Evolutionary conservation across 345 rosid species (phyloP).

Genomic region (Anacardium occidentale): DNA sequence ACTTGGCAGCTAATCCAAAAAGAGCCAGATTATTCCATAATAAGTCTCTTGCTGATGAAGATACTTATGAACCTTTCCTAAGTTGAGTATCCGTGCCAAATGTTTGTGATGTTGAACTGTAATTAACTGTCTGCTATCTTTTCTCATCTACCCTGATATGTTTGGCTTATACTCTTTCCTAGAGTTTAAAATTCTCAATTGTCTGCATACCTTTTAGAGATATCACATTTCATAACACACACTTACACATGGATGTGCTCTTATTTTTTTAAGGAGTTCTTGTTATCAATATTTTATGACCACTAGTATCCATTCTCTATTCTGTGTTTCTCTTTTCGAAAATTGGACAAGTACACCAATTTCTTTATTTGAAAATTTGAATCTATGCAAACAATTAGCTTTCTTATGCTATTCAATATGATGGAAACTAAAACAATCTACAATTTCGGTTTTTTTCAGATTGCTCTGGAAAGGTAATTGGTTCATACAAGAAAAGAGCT

Average conservation of each 20-base stretch:
- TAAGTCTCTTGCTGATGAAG: slow-evolving; percentile 67
- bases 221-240: not conserved
- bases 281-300: not conserved
- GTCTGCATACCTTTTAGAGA: not conserved
- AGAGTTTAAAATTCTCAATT: not conserved
- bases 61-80: slow-evolving; percentile 90
- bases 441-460: slow-evolving; percentile 46
- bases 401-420: slow-evolving; percentile 15
- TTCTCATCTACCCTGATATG: not conserved
- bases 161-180: not conserved
- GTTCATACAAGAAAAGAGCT: slow-evolving; percentile 96
- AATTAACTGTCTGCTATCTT: not conserved
- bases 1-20: slow-evolving; percentile 72
- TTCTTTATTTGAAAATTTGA: not conserved
- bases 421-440: slow-evolving; percentile 25
- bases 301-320: not conserved
- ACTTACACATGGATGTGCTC: not conserved
- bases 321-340: not conserved
- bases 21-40: slow-evolving; percentile 94
- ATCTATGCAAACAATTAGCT: slow-evolving; percentile 3
- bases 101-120: slow-evolving; percentile 7
- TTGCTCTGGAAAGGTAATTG: slow-evolving; percentile 94
- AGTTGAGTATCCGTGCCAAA: slow-evolving; percentile 51
- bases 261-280: not conserved
- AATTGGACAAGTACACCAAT: not conserved